phyloP scores from a whole-genome alignment of 2,329 filamentous ascomycete genomes.

The Pseudogymnoascus sp. region DNA sequence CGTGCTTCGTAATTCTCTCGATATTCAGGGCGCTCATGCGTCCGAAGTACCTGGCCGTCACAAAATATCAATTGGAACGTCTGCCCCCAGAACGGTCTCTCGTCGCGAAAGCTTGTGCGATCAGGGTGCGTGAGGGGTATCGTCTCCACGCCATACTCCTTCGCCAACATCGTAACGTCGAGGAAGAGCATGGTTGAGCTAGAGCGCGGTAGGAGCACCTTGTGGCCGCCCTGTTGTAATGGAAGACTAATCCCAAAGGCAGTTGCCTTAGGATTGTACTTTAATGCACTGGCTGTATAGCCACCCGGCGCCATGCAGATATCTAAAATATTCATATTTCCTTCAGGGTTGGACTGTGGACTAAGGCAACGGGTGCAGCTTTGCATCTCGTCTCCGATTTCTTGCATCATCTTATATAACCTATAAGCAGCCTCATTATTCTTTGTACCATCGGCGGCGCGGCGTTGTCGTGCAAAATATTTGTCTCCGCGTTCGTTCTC shows the following conservation, averaged over 20 bases:
- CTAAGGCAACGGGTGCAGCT: slow-evolving; percentile 15
- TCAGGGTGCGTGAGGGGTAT: slow-evolving; percentile 19
- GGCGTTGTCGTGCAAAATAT: slow-evolving; percentile 38
- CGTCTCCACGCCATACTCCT: slow-evolving; percentile 17
- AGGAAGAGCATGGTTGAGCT: slow-evolving; percentile 14
- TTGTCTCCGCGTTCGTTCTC: slow-evolving; percentile 37
- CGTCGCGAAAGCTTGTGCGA: slow-evolving; percentile 15
- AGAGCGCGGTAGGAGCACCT: slow-evolving; percentile 17
- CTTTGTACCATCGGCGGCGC: slow-evolving; percentile 32
- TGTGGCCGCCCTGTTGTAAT: slow-evolving; percentile 21
- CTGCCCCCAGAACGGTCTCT: slow-evolving; percentile 19
- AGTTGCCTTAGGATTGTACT: slow-evolving; percentile 20
- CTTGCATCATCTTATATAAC: slow-evolving; percentile 40
- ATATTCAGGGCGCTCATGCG: slow-evolving; percentile 21
- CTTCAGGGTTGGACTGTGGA: background rate
- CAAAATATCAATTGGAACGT: slow-evolving; percentile 27
- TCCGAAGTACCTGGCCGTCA: slow-evolving; percentile 25
- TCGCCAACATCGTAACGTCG: slow-evolving; percentile 22
- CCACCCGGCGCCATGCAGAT: slow-evolving; percentile 26
- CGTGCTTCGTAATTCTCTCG: slow-evolving; percentile 18
- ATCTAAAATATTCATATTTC: slow-evolving; percentile 23
- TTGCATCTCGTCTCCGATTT: slow-evolving; percentile 40
- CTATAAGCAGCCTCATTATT: slow-evolving; percentile 18
- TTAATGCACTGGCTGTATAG: slow-evolving; percentile 20
- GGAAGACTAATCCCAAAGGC: slow-evolving; percentile 22